Percentiles rank a stretch among this genome's conserved stretches.
Conservation (phyloP, 495 filamentous ascomycete genomes). For the Aspergillus campestris region DNA sequence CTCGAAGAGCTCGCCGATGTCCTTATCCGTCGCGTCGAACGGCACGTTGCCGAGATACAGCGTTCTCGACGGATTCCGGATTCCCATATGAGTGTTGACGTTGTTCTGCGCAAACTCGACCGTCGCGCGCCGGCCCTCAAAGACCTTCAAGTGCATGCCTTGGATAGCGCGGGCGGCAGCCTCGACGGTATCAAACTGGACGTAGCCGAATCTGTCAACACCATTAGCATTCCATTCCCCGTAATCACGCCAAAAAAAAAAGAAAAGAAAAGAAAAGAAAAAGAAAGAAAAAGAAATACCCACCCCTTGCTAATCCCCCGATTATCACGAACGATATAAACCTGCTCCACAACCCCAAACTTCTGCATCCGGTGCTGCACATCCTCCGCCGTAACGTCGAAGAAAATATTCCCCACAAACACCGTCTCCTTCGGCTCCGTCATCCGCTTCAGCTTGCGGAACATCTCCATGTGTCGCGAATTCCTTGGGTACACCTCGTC, state of each 20-base stretch:
- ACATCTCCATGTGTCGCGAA: slow-evolving; percentile 11
- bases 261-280: slow-evolving; percentile 3
- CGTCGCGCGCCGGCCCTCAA: slow-evolving; percentile 68
- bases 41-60: slow-evolving; percentile 87
- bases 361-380: slow-evolving; percentile 56
- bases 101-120: slow-evolving; percentile 45
- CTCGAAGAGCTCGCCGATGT: slow-evolving; percentile 74
- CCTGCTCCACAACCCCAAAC: slow-evolving; percentile 51
- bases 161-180: slow-evolving; percentile 53
- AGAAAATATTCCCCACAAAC: slow-evolving; percentile 83
- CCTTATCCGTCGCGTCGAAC: slow-evolving; percentile 80
- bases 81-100: slow-evolving; percentile 7
- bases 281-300: slow-evolving; percentile 29
- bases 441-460: background rate
- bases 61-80: slow-evolving; percentile 46
- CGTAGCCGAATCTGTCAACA: slow-evolving; percentile 63
- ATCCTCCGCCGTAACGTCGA: slow-evolving; percentile 68
- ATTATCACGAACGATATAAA: slow-evolving; percentile 55
- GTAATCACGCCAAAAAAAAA: slow-evolving; percentile 11
- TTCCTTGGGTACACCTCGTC: slow-evolving; percentile 1
- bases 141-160: slow-evolving; percentile 57
- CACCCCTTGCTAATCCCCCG: slow-evolving; percentile 85
- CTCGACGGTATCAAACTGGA: slow-evolving; percentile 53
- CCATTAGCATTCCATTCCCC: slow-evolving; percentile 1
- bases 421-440: slow-evolving; percentile 36